phyloP scores from a whole-genome alignment of 2,329 filamentous ascomycete genomes.

The Fusarium buxicola region DNA sequence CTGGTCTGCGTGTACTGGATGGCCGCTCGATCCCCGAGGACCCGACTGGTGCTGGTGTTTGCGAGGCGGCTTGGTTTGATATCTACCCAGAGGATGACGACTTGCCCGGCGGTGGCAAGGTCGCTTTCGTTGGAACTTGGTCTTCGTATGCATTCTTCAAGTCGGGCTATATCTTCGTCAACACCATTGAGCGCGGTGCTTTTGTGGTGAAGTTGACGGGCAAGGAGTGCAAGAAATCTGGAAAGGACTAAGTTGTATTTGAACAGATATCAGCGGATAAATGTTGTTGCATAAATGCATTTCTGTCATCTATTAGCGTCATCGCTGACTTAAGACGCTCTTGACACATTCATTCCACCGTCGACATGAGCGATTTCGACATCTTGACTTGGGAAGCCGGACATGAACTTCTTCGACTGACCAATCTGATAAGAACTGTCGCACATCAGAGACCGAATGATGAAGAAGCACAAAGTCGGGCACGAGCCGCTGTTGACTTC shows the following conservation, averaged over 20 bases:
- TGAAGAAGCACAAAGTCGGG: slow-evolving; percentile 5
- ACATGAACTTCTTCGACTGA: not conserved
- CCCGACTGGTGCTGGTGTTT: slow-evolving; percentile 58
- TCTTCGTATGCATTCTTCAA: slow-evolving; percentile 61
- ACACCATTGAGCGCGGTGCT: slow-evolving; percentile 64
- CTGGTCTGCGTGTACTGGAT: slow-evolving; percentile 59
- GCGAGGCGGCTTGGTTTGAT: slow-evolving; percentile 63
- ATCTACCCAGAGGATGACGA: slow-evolving; percentile 63
- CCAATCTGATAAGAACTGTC: not conserved
- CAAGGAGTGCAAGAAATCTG: too few species aligned
- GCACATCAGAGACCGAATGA: slow-evolving; percentile 7
- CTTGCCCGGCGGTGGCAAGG: slow-evolving; percentile 50
- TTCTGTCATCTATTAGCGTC: too few species aligned
- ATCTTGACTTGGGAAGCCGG: not conserved
- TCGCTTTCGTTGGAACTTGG: slow-evolving; percentile 60
- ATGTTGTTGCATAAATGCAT: not conserved
- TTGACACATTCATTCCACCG: not conserved
- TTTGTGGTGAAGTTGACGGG: slow-evolving; percentile 57
- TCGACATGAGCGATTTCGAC: not conserved
- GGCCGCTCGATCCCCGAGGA: slow-evolving; percentile 52
- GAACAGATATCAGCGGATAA: too few species aligned
- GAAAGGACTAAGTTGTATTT: too few species aligned
- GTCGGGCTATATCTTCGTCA: slow-evolving; percentile 62
- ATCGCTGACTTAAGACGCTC: not conserved
- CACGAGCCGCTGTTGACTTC: not conserved